These are phyloP conservation scores for Sutorius australiensis DNA, from an alignment of 768 basidiomycete species.

Conservation along the genomic window DNA sequence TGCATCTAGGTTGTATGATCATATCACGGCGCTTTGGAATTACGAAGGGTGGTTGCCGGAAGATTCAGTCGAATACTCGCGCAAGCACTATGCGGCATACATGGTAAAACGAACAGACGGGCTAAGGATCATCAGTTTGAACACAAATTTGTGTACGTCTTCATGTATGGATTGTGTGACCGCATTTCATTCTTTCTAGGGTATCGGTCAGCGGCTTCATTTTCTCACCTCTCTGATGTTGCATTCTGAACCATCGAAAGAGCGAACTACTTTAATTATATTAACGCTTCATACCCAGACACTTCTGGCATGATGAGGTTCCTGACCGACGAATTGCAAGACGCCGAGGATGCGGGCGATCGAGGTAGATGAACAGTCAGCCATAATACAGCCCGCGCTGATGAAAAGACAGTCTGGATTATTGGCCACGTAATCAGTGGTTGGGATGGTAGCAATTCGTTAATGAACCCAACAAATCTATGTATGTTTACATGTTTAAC, in stretches of 20 bases:
- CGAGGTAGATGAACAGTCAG: slow-evolving; percentile 42
- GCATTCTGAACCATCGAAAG: slow-evolving; percentile 29
- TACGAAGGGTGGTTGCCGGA: slow-evolving; percentile 66
- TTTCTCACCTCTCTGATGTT: not conserved
- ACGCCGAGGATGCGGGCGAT: slow-evolving; percentile 72
- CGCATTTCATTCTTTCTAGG: slow-evolving; percentile 18
- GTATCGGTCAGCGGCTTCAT: slow-evolving; percentile 25
- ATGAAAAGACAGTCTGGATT: slow-evolving; percentile 40
- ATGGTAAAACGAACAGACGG: slow-evolving; percentile 66
- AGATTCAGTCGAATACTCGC: slow-evolving; percentile 52
- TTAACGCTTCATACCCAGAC: slow-evolving; percentile 68
- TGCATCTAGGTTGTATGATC: slow-evolving; percentile 65
- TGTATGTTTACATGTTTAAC: slow-evolving; percentile 42
- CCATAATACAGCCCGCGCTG: slow-evolving; percentile 5
- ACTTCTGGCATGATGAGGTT: slow-evolving; percentile 74
- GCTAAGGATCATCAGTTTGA: slow-evolving; percentile 66
- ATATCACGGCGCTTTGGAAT: slow-evolving; percentile 67
- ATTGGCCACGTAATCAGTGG: slow-evolving; percentile 56
- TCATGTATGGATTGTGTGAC: not conserved
- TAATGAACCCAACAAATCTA: slow-evolving; percentile 63
- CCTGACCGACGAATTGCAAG: slow-evolving; percentile 74
- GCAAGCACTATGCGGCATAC: slow-evolving; percentile 69
- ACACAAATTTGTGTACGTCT: slow-evolving; percentile 70
- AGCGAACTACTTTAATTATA: slow-evolving; percentile 72
- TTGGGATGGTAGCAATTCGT: slow-evolving; percentile 69